Percentiles rank a stretch among this genome's conserved stretches.
phyloP scores from a whole-genome alignment of 371 early-diverging fungal genomes.

The Mortierella sp. region DNA sequence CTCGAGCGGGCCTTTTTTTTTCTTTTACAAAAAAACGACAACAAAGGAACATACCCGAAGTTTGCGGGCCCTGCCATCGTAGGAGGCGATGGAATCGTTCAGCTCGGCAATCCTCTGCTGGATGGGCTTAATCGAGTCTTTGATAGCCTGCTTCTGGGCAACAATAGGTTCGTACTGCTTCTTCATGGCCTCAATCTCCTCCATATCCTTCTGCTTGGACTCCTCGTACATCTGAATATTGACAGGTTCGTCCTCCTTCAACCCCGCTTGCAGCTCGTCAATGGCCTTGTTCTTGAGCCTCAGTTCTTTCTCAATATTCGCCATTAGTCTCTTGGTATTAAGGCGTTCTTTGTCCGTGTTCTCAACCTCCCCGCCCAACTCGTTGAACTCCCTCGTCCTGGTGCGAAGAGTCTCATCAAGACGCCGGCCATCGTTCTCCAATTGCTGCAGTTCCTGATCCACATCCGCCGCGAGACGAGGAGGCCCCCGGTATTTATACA shows the following conservation, averaged over 20 bases:
- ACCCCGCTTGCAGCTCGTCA: conserved; percentile 23
- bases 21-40: not conserved
- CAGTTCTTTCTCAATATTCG: conserved; percentile 21
- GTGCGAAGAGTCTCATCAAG: conserved; percentile 36
- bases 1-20: conserved; percentile 12
- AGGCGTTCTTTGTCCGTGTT: conserved; percentile 25
- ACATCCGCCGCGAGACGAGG: conserved; percentile 67
- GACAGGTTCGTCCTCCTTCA: conserved; percentile 39
- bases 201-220: conserved; percentile 49
- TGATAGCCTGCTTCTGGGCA: conserved; percentile 37
- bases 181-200: conserved; percentile 45
- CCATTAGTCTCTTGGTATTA: conserved; percentile 11
- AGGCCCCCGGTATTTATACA: conserved; percentile 61
- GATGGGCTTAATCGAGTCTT: conserved; percentile 36
- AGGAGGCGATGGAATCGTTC: conserved; percentile 31
- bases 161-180: conserved; percentile 53
- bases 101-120: conserved; percentile 43
- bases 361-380: conserved; percentile 29
- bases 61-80: conserved; percentile 24
- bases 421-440: conserved; percentile 43
- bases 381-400: conserved; percentile 34
- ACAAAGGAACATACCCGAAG: conserved; percentile 29
- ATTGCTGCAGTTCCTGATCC: conserved; percentile 57
- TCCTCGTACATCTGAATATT: conserved; percentile 55
- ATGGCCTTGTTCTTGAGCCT: conserved; percentile 18